Percentiles rank a stretch among this genome's conserved stretches.
Evolutionary conservation across 2,329 filamentous ascomycete genomes (phyloP).

Genomic region (Phyllosticta ampelicida): DNA sequence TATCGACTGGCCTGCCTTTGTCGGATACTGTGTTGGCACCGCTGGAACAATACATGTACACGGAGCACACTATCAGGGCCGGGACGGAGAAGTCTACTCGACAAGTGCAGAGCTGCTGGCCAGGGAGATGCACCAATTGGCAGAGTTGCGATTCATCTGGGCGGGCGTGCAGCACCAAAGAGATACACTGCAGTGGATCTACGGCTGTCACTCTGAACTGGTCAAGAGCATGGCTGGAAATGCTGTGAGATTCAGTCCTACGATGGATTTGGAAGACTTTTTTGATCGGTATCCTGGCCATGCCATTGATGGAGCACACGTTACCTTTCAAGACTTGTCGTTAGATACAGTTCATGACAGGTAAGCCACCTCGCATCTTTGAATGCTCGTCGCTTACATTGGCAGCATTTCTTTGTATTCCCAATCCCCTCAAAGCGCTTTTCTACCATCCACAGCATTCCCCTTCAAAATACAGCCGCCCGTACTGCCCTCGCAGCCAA

Average conservation of each 20-base stretch:
- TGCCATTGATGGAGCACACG: constrained; percentile 62
- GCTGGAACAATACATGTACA: constrained; percentile 84
- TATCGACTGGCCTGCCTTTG: constrained; percentile 77
- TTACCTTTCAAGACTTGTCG: constrained; percentile 57
- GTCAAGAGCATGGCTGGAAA: constrained; percentile 60
- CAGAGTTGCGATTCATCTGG: constrained; percentile 65
- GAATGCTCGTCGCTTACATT: constrained; percentile 1
- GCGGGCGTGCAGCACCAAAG: constrained; percentile 69
- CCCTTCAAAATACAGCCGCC: constrained; percentile 14
- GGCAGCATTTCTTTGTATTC: constrained; percentile 8
- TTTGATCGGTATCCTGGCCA: constrained; percentile 70
- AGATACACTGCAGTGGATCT: constrained; percentile 67
- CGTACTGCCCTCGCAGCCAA: constrained; percentile 17
- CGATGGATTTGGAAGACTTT: constrained; percentile 79
- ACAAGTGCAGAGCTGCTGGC: constrained; percentile 59
- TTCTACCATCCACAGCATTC: background rate
- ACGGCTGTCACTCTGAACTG: constrained; percentile 68
- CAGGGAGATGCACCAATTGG: constrained; percentile 68
- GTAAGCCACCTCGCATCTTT: constrained; percentile 22
- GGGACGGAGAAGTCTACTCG: constrained; percentile 53
- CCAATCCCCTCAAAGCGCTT: constrained; percentile 6
- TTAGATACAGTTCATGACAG: constrained; percentile 51
- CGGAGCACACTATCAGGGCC: constrained; percentile 63
- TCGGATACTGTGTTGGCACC: constrained; percentile 77
- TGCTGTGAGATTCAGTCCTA: constrained; percentile 62